Percentiles rank a stretch among this genome's conserved stretches.
These are phyloP conservation scores for Arabis alpina DNA, from an alignment of 345 rosid species.

Conservation along the genomic window DNA sequence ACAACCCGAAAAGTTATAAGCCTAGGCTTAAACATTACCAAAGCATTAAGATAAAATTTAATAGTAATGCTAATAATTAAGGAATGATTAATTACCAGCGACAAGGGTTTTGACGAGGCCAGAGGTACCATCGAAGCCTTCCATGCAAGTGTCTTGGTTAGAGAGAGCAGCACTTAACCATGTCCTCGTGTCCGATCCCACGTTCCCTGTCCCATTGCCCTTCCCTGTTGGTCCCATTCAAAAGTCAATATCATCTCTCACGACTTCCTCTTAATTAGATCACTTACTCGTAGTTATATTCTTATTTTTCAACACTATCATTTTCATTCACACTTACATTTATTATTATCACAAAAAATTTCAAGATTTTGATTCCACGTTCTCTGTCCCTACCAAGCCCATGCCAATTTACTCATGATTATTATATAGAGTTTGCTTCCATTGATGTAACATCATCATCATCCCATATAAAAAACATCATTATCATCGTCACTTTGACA, in stretches of 20 bases:
- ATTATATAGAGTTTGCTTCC: slow-evolving; percentile 10
- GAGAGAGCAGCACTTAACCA: slow-evolving; percentile 86
- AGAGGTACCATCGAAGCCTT: slow-evolving; percentile 70
- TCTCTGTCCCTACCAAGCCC: slow-evolving; percentile 37
- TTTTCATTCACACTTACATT: slow-evolving; percentile 35
- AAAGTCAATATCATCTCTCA: not conserved
- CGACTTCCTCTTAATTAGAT: slow-evolving; percentile 8
- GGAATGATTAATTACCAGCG: slow-evolving; percentile 39
- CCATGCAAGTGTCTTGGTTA: slow-evolving; percentile 86
- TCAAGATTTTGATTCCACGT: slow-evolving; percentile 25
- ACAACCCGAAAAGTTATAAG: too few relatives aligned
- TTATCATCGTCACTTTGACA: not conserved
- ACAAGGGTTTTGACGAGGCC: slow-evolving; percentile 55
- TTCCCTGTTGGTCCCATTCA: slow-evolving; percentile 51
- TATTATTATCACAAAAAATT: slow-evolving; percentile 19
- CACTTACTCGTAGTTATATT: slow-evolving; percentile 10
- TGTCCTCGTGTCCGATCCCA: slow-evolving; percentile 69
- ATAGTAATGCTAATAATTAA: too few relatives aligned
- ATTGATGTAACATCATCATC: slow-evolving; percentile 36
- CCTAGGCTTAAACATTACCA: not conserved
- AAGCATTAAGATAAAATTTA: not conserved
- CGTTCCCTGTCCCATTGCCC: slow-evolving; percentile 71
- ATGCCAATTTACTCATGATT: slow-evolving; percentile 35
- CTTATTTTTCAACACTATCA: slow-evolving; percentile 34
- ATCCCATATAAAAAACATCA: slow-evolving; percentile 1